These are phyloP conservation scores for Ambrosia trifida DNA, from an alignment of 129 eudicot genomes.

Conservation along the genomic window DNA sequence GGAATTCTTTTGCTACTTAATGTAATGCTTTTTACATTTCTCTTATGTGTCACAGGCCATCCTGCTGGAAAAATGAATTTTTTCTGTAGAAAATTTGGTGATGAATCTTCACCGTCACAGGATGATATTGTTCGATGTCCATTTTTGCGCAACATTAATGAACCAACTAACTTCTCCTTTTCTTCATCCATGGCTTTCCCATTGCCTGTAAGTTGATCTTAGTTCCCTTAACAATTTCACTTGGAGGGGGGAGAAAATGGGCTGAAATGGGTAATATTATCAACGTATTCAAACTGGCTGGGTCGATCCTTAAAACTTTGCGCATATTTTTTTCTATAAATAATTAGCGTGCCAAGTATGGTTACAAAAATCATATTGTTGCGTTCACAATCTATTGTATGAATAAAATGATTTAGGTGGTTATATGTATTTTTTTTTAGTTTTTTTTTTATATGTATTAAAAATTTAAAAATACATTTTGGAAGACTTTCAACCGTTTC, in stretches of 20 bases:
- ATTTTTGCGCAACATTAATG: constrained; percentile 83
- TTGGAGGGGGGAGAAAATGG: neutral
- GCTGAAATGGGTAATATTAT: neutral
- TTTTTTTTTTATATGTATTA: too few species aligned
- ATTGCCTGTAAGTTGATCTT: constrained; percentile 62
- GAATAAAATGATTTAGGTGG: too few species aligned
- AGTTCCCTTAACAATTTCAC: neutral
- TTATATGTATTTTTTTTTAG: too few species aligned
- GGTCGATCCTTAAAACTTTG: neutral
- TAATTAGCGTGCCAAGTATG: too few species aligned
- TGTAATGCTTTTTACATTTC: neutral
- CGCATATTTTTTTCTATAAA: too few species aligned
- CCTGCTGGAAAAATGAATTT: constrained; percentile 53
- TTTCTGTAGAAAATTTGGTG: constrained; percentile 50
- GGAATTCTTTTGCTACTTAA: too few species aligned
- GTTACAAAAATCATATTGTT: too few species aligned
- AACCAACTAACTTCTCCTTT: constrained; percentile 91
- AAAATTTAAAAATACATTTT: too few species aligned
- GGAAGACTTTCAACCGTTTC: too few species aligned
- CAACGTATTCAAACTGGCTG: neutral
- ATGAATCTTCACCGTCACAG: constrained; percentile 57
- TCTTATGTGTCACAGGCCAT: constrained; percentile 32
- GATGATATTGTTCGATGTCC: constrained; percentile 75
- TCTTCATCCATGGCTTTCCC: constrained; percentile 65
- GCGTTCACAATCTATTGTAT: too few species aligned